Evolutionary conservation across 208 protist species (phyloP).

Genomic region (Lotmaria passim): DNA sequence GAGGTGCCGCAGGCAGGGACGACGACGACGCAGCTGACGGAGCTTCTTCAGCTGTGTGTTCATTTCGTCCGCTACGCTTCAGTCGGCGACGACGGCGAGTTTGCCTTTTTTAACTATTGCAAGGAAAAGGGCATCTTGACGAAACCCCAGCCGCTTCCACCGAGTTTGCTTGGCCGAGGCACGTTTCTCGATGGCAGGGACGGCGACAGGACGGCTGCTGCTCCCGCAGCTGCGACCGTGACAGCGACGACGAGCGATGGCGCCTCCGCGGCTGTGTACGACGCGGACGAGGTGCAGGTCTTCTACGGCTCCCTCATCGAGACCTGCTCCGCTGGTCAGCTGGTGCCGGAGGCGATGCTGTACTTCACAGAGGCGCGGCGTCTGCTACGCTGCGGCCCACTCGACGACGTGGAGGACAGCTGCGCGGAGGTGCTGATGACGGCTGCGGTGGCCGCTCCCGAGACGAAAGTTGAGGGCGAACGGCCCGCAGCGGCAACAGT

Average conservation of each 20-base stretch:
- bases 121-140: slow-evolving; percentile 38
- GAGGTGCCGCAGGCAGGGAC: no score
- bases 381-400: slow-evolving; percentile 27
- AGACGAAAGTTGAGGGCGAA: neutral
- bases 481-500: neutral
- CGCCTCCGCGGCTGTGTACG: slow-evolving; percentile 8
- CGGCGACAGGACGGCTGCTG: neutral
- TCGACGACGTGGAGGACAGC: slow-evolving; percentile 16
- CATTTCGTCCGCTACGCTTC: slow-evolving; percentile 57
- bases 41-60: slow-evolving; percentile 3
- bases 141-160: slow-evolving; percentile 17
- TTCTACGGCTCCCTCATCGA: slow-evolving; percentile 72
- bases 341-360: slow-evolving; percentile 46
- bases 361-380: slow-evolving; percentile 55
- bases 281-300: slow-evolving; percentile 36
- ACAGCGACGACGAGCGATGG: no score
- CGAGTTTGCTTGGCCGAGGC: neutral
- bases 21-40: slow-evolving; percentile 4
- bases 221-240: no score
- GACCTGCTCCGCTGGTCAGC: slow-evolving; percentile 59
- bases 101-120: slow-evolving; percentile 70
- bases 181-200: neutral
- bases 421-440: slow-evolving; percentile 12
- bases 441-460: neutral
- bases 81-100: slow-evolving; percentile 72